Evolutionary conservation across 2,329 filamentous ascomycete species (phyloP).

Genomic region (Cladosporium austrohemisphaericum): DNA sequence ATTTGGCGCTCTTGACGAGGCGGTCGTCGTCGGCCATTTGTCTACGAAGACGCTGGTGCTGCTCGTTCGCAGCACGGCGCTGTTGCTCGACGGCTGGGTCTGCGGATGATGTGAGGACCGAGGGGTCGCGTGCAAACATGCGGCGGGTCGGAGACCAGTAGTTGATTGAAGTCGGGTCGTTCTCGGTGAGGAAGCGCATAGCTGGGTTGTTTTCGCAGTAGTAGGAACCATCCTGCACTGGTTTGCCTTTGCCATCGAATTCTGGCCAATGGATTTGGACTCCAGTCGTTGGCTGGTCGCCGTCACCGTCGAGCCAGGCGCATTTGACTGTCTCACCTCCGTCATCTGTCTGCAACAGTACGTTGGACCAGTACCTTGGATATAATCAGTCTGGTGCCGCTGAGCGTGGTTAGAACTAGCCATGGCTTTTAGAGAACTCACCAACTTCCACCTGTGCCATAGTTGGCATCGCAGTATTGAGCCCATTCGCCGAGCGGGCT

Average conservation of each 20-base stretch:
- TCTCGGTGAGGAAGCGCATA: not conserved
- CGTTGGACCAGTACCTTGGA: not conserved
- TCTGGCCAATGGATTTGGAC: not conserved
- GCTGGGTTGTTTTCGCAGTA: not conserved
- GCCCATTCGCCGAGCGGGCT: not conserved
- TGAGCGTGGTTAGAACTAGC: not conserved
- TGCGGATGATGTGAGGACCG: not conserved
- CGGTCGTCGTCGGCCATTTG: not conserved
- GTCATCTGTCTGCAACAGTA: not conserved
- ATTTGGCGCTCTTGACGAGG: not conserved
- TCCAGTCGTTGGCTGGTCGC: not conserved
- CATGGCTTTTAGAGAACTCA: not conserved
- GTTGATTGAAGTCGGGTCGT: not conserved
- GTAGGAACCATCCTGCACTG: not conserved
- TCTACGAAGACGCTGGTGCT: not conserved
- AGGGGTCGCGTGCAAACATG: not conserved
- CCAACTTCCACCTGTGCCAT: not conserved
- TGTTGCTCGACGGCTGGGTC: not conserved
- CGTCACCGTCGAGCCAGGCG: not conserved
- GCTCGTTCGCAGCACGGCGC: not conserved
- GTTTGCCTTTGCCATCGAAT: not conserved
- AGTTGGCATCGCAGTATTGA: not conserved
- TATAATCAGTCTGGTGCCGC: not conserved
- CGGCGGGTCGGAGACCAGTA: not conserved
- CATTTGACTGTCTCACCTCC: not conserved